Evolutionary conservation across 1,139 yeast genomes (phyloP), one percentile per base, ranked within the genome.

Genomic region (Yamadazyma diddensiae): DNA sequence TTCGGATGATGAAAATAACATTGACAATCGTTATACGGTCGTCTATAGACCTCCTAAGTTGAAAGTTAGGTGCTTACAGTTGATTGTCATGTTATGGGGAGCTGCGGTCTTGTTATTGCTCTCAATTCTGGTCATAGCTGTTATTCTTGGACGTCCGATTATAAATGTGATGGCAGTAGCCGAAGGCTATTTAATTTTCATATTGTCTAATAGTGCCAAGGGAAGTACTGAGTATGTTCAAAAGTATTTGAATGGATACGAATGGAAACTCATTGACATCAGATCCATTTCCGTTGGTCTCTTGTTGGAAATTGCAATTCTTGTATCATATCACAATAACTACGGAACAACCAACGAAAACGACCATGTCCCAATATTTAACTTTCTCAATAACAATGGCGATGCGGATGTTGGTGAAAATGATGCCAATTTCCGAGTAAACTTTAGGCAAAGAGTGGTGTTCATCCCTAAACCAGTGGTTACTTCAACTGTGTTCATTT

Each of bases 11-110:
- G 77, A 77, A 32, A 34, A 49, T 19, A 52, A 65, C 29, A 63
- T 65, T 33, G 77, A 79, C 28, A 77, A 78, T 38, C 68, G 76
- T 1, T 86, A 90, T 52, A 67, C 77, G 1, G 74, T 90, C 20
- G 97, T 90, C 2, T 92, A 90, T 57, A 69, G 88, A 33, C 98
- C 98, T 3, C 95, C 95, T 2, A 48, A 70, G 37, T 86, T 92
- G 55, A 70, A 77, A 33, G 29, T 53, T 10, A 69, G 96, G 33
- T 70, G 88, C 29, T 64, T 73, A 24, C 59, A 57, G 0, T 59
- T 92, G 30, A 63, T 88, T 28, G 52, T 65, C 1, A 59, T 74
- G 54, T 63, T 88, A 19, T 88, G 97, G 94, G 49, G 74, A 2
- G 82, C 80, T 53, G 79, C 94, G 0, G 70, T 79, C 1, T 33